Evolutionary conservation across 2,329 filamentous ascomycete genomes (phyloP).

Genomic region (Bipolaris zeicola): DNA sequence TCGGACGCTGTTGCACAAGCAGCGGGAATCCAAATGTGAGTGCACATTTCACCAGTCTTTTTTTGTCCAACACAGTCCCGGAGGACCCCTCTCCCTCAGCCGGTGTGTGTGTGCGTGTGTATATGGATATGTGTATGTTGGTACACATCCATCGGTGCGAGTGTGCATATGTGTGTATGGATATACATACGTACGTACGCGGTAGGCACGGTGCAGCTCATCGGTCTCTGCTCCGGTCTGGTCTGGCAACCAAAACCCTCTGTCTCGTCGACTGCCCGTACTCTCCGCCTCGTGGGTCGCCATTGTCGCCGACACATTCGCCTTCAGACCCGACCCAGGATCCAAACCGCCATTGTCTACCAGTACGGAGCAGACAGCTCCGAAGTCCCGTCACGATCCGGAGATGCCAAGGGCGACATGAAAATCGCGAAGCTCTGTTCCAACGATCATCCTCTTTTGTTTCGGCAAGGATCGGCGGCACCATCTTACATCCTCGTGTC

Average conservation of each 20-base stretch:
- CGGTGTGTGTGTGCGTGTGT: too few species aligned
- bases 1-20: constrained; percentile 41
- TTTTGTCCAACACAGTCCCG: not conserved
- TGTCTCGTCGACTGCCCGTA: not conserved
- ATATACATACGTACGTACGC: not conserved
- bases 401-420: constrained; percentile 24
- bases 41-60: constrained; percentile 3
- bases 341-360: not conserved
- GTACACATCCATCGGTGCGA: too few species aligned
- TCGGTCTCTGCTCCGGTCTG: constrained; percentile 2
- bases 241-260: not conserved
- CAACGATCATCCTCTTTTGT: constrained; percentile 5
- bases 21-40: constrained; percentile 39
- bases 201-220: constrained; percentile 4
- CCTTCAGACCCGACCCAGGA: not conserved
- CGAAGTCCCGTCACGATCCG: constrained; percentile 17
- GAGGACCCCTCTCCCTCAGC: not conserved
- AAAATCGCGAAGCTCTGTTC: constrained; percentile 23
- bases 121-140: too few species aligned
- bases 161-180: too few species aligned
- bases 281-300: not conserved
- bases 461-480: constrained; percentile 29
- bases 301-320: not conserved
- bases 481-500: constrained; percentile 8
- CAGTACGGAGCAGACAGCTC: not conserved